Conservation (phyloP, 495 filamentous ascomycete species). For the Penicillium paxilli region DNA sequence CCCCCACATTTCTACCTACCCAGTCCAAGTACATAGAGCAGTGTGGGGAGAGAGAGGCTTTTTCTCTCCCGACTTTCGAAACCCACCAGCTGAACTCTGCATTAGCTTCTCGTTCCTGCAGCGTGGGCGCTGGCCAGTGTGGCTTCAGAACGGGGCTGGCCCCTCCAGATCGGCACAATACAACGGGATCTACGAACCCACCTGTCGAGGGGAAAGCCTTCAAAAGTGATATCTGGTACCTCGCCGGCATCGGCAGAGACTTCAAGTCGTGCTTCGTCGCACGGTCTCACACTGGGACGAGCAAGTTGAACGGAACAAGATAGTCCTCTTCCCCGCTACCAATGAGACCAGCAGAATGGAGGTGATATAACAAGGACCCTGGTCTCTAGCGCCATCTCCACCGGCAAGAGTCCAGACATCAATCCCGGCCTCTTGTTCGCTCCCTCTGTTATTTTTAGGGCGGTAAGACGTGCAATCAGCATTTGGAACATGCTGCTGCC, state of each 20-base stretch:
- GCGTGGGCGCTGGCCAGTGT: conserved; percentile 17
- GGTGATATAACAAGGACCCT: not conserved
- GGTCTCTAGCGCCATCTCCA: conserved; percentile 1
- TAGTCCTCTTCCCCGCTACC: not conserved
- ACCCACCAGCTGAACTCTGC: conserved; percentile 26
- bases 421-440: conserved; percentile 10
- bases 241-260: not conserved
- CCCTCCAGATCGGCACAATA: conserved; percentile 20
- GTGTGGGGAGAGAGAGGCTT: not conserved
- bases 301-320: not conserved
- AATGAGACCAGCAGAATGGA: not conserved
- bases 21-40: conserved; percentile 4
- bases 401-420: not conserved
- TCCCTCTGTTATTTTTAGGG: conserved; percentile 16
- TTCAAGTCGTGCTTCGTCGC: not conserved
- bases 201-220: not conserved
- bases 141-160: conserved; percentile 4
- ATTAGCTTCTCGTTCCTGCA: conserved; percentile 35
- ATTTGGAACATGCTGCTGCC: not conserved
- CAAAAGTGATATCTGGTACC: not conserved
- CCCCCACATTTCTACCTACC: too few species aligned
- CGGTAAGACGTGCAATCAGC: conserved; percentile 14
- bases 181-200: conserved; percentile 20
- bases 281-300: not conserved
- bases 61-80: not conserved